phyloP scores from a whole-genome alignment of 805 yeast genomes.

The Candida cerambycidarum region DNA sequence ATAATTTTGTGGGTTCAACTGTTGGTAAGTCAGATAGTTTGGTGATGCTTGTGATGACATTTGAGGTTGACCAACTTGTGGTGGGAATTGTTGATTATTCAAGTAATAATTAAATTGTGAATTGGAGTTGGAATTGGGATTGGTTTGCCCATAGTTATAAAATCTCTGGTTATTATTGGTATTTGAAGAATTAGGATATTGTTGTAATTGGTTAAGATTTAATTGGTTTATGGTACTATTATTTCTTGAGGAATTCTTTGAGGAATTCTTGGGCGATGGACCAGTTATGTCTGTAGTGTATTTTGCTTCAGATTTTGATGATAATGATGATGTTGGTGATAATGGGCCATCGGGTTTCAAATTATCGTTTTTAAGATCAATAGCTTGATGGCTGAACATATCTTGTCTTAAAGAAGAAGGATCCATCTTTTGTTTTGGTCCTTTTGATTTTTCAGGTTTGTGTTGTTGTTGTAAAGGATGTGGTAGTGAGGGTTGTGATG shows the following conservation, averaged over 20 bases:
- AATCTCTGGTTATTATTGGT: background rate
- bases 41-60: slow-evolving; percentile 6
- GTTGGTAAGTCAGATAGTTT: background rate
- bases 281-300: slow-evolving; percentile 15
- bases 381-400: slow-evolving; percentile 28
- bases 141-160: slow-evolving; percentile 5
- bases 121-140: background rate
- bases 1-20: slow-evolving; percentile 9
- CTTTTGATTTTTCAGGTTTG: slow-evolving; percentile 9
- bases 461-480: slow-evolving; percentile 6
- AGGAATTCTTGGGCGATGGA: background rate
- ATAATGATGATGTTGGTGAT: slow-evolving; percentile 38
- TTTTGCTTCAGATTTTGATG: slow-evolving; percentile 30
- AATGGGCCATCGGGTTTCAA: slow-evolving; percentile 18
- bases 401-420: slow-evolving; percentile 34
- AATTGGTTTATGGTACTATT: slow-evolving; percentile 4
- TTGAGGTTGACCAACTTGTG: slow-evolving; percentile 9
- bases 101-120: slow-evolving; percentile 14
- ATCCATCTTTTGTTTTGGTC: slow-evolving; percentile 7
- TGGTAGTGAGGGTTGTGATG: background rate
- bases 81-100: slow-evolving; percentile 4
- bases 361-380: slow-evolving; percentile 3
- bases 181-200: background rate
- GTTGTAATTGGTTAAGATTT: slow-evolving; percentile 3
- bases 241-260: slow-evolving; percentile 4